phyloP scores from a whole-genome alignment of 1,284 basidiomycete species.

The Cryptococcus sp. region DNA sequence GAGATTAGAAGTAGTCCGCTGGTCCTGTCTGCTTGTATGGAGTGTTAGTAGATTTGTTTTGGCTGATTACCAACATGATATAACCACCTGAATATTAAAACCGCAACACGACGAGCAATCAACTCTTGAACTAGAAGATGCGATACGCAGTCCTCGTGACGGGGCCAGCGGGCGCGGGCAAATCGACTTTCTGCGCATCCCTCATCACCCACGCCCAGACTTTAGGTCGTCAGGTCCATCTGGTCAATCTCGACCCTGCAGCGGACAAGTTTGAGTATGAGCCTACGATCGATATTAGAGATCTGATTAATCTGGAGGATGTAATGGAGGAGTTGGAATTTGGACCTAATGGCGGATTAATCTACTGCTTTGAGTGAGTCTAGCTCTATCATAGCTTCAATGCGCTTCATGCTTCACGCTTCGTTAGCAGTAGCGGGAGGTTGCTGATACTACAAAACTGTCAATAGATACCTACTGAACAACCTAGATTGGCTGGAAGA shows the following conservation, averaged over 20 bases:
- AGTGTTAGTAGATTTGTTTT: no score
- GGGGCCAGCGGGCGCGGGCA: slow-evolving; percentile 90
- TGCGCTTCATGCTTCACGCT: background rate
- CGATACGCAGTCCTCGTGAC: slow-evolving; percentile 78
- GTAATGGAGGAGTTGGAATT: slow-evolving; percentile 95
- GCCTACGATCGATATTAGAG: slow-evolving; percentile 91
- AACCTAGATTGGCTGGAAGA: slow-evolving; percentile 99
- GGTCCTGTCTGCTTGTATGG: no score
- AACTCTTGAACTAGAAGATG: slow-evolving; percentile 57
- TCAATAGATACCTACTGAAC: slow-evolving; percentile 81
- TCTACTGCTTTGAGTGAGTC: slow-evolving; percentile 99
- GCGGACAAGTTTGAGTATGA: slow-evolving; percentile 92
- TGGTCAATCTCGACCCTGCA: slow-evolving; percentile 97
- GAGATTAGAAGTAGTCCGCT: no score
- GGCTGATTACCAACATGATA: no score
- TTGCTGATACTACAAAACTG: background rate
- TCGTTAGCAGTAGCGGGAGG: background rate
- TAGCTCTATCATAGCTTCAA: background rate
- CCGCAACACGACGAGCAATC: no score
- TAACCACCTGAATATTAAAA: no score
- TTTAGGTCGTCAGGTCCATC: slow-evolving; percentile 80
- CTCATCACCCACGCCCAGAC: slow-evolving; percentile 88
- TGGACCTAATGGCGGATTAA: slow-evolving; percentile 94
- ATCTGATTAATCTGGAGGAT: slow-evolving; percentile 90
- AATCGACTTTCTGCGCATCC: slow-evolving; percentile 89